A percentile compares a stretch with the other conserved stretches of the same genome.
Conservation (phyloP, 176 grass and related monocot species). For the Metroxylon sagu region DNA sequence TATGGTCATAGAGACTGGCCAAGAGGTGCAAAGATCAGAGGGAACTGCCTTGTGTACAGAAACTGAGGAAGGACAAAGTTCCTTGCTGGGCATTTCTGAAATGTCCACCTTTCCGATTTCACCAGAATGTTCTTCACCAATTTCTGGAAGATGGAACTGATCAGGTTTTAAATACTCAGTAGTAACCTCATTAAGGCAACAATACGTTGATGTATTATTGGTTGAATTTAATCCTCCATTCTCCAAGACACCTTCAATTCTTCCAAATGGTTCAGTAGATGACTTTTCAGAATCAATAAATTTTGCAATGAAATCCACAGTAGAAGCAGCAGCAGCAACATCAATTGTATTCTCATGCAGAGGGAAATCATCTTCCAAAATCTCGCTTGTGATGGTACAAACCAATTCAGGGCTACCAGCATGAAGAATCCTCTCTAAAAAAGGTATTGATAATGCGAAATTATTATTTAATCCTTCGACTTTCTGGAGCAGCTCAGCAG, state of each 20-base stretch:
- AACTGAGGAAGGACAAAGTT: background rate
- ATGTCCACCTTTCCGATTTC: slow-evolving; percentile 5
- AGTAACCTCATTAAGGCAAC: slow-evolving; percentile 9
- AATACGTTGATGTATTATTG: slow-evolving; percentile 1
- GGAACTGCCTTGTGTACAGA: background rate
- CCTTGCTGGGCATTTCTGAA: background rate
- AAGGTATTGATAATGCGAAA: background rate
- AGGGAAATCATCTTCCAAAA: background rate
- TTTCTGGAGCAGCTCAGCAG: background rate
- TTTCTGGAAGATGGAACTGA: slow-evolving; percentile 7
- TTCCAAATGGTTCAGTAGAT: slow-evolving; percentile 6
- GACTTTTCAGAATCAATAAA: background rate
- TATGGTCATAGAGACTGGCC: background rate
- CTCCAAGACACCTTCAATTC: slow-evolving; percentile 7
- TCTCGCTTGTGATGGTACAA: background rate
- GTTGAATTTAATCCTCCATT: background rate
- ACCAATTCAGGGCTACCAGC: background rate
- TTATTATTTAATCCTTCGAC: background rate
- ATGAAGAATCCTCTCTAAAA: background rate
- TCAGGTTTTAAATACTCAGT: slow-evolving; percentile 3
- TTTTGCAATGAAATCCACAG: slow-evolving; percentile 21
- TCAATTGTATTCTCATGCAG: background rate
- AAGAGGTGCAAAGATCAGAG: background rate
- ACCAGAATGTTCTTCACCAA: background rate
- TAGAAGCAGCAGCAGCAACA: background rate